Evolutionary conservation across 441 rosid genomes (phyloP).

Genomic region (Pelargonium citronellum): DNA sequence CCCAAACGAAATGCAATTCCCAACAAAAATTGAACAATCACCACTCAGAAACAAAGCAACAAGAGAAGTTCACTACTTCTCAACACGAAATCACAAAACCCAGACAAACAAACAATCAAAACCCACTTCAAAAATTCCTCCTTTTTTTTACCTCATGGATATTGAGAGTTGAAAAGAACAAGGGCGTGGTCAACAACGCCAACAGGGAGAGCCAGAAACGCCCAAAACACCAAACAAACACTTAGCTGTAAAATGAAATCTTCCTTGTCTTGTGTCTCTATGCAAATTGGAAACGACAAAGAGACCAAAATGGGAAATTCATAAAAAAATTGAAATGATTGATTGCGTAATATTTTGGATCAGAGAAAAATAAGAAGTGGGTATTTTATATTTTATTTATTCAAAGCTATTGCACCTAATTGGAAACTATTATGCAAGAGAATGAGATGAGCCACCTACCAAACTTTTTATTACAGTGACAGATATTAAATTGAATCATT

Average conservation of each 20-base stretch:
- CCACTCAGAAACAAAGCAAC: background rate
- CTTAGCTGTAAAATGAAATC: slow-evolving; percentile 15
- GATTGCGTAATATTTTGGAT: background rate
- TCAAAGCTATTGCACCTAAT: slow-evolving; percentile 3
- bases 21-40: background rate
- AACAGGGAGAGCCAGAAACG: slow-evolving; percentile 15
- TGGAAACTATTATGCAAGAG: background rate
- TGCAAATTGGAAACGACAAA: background rate
- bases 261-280: slow-evolving; percentile 2
- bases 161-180: background rate
- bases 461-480: slow-evolving; percentile 7
- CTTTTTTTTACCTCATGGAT: slow-evolving; percentile 1
- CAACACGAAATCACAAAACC: background rate
- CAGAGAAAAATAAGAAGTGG: background rate
- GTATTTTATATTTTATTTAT: background rate
- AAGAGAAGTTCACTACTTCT: background rate
- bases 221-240: slow-evolving; percentile 18
- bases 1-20: background rate
- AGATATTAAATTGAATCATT: background rate
- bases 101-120: slow-evolving; percentile 6
- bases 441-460: slow-evolving; percentile 3
- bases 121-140: background rate
- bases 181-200: slow-evolving; percentile 17
- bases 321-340: background rate
- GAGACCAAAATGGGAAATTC: slow-evolving; percentile 4